Conservation (phyloP, 768 basidiomycete genomes). For the Sporobolomyces phaffii region DNA sequence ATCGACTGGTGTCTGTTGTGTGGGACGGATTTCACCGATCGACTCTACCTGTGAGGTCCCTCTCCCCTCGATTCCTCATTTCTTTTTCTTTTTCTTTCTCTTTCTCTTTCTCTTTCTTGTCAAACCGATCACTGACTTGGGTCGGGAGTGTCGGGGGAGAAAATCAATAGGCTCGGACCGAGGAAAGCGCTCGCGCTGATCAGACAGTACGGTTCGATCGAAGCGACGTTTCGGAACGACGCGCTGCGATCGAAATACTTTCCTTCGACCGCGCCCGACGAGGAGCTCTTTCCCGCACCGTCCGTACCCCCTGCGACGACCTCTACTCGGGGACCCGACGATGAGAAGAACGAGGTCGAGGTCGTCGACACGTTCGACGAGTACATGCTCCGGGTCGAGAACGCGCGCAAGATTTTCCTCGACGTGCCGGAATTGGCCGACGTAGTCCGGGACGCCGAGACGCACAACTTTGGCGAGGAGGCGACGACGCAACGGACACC, state of each 20-base stretch:
- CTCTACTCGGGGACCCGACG: not conserved
- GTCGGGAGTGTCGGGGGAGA: not conserved
- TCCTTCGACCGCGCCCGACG: no score
- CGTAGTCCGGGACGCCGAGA: not conserved
- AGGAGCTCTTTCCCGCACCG: no score
- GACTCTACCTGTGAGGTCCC: slow-evolving; percentile 16
- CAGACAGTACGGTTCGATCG: slow-evolving; percentile 1
- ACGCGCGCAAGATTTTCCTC: slow-evolving; percentile 22
- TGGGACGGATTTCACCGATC: slow-evolving; percentile 36
- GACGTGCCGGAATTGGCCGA: slow-evolving; percentile 2
- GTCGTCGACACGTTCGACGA: no score
- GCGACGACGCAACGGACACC: no score
- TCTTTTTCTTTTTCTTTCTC: not conserved
- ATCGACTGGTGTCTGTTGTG: slow-evolving; percentile 26
- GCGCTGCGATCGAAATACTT: not conserved
- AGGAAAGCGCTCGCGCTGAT: not conserved
- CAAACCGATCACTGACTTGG: no score
- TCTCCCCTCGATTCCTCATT: no score
- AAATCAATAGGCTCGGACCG: slow-evolving; percentile 4
- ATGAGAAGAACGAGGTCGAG: not conserved
- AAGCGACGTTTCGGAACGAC: not conserved
- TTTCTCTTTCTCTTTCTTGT: no score
- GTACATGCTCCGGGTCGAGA: no score
- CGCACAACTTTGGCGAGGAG: not conserved
- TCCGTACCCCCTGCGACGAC: not conserved